Base-by-base conservation (phyloP, 2,329 filamentous ascomycete genomes). In the Talaromyces funiculosus region DNA sequence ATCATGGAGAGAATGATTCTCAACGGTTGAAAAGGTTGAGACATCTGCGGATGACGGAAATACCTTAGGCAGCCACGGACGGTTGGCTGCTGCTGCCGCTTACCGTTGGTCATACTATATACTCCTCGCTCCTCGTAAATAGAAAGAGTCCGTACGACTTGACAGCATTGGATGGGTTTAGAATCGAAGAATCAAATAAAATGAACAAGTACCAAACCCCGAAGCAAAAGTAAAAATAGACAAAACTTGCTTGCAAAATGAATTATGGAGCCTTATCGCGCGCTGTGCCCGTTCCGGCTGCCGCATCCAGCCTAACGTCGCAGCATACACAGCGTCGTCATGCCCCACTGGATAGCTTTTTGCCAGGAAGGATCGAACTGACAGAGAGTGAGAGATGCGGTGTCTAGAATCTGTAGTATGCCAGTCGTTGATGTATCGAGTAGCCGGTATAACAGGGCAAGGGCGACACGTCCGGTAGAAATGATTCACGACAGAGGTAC, bases 231-330 rank as follows among this genome's bases (percentile, higher is more conserved):
- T 40, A 54, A 54, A 54, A 54, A 54, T 54, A 54, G 51, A 53
- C 51, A 38, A 54, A 54, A 54, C 51, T 40, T 54, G 51, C 20
- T 37, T 20, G 54, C 9, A 31, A 58, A 58, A 58, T 55, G 54
- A 57, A 59, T 42, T 58, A 51, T 58, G 56, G 56, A 40, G 49
- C 63, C 67, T 69, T 67, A 67, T 71, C 66, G 35, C 42, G 63
- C 61, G 57, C 24, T 64, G 64, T 33, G 69, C 66, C 65, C 64
- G 62, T 62, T 62, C 67, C 67, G 69, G 70, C 69, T 71, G 72
- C 70, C 71, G 71, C 71, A 66, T 71, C 62, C 65, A 72, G 70
- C 60, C 65, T 69, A 67, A 68, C 64, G 68, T 69, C 31, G 43
- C 42, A 24, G 31, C 22, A 29, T 26, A 51, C 47, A 26, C 47